Base-by-base conservation (phyloP, 2,329 filamentous ascomycete species). In the Phaeoacremonium minimum region DNA sequence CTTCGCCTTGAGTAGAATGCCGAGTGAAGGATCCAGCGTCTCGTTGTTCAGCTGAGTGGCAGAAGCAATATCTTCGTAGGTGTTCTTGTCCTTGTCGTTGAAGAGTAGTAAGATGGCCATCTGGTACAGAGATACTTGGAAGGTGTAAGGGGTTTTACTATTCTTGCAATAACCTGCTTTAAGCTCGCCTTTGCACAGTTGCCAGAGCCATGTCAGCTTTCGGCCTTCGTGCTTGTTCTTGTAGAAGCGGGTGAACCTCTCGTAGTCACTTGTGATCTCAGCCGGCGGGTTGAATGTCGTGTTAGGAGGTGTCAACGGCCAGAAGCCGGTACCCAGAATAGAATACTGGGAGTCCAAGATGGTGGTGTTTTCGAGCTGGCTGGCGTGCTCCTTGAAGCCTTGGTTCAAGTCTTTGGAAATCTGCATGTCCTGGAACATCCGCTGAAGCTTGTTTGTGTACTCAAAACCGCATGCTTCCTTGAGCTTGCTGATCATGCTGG, bases 351-450 rank as follows among this genome's bases (percentile, higher is more conserved):
- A 87, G 56, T 98, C 93, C 28, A 90, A 72, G 15, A 82, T 70
- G 32, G 76, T 77, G 67, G 87, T 87, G 13, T 80, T 78, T 28
- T 87, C 73, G 4, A 77, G 58, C n/a, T 71, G 70, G 49, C 75
- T 75, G 9, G 75, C 67, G 51, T 90, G 82, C 60, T 89, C 87
- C 53, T 87, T 85, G 71, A 94, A 98, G 18, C 84, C 83, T 32
- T 78, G 77, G 62, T 98, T 98, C 32, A 98, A 76, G 64, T 98
- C 93, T 66, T 96, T 96, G 46, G 91, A 97, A 34, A 95, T 95
- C 61, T 98, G 93, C 72, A 98, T 96, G 57, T 98, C 93, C 61
- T 97, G 91, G 77, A 97, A 98, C 93, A 98, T 98, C 56, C 94
- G 88, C 68, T 97, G 91, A 31, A 98, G 77, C 69, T 97, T 97